These are phyloP conservation scores for Myxozyma neotropica DNA, from an alignment of 805 yeast species.

Conservation along the genomic window DNA sequence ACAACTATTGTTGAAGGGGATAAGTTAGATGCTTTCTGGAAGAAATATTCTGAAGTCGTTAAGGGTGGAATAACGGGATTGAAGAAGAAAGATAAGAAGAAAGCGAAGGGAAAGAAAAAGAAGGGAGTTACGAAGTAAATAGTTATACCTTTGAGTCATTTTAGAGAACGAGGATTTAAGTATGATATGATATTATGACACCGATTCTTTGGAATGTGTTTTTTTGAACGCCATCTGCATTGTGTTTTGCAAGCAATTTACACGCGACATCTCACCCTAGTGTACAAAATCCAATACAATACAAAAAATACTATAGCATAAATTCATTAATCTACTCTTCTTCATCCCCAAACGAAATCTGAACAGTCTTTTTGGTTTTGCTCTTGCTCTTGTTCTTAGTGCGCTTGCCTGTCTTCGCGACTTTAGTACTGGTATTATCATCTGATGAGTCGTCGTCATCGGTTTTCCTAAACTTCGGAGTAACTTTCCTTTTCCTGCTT, in stretches of 20 bases:
- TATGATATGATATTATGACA: too few species aligned
- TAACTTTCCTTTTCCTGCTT: slow-evolving; percentile 18
- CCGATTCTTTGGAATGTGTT: too few species aligned
- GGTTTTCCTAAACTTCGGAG: not conserved
- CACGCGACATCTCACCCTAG: not conserved
- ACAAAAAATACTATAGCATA: not conserved
- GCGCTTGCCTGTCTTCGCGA: not conserved
- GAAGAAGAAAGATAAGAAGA: slow-evolving; percentile 79
- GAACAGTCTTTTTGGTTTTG: slow-evolving; percentile 8
- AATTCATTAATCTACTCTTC: not conserved
- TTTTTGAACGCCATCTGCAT: not conserved
- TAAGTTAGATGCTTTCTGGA: slow-evolving; percentile 74
- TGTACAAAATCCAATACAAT: not conserved
- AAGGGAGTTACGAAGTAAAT: slow-evolving; percentile 42
- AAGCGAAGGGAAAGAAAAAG: slow-evolving; percentile 58
- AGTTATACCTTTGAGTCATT: not conserved
- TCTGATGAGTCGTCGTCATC: slow-evolving; percentile 7
- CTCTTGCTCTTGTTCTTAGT: not conserved
- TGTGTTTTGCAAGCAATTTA: too few species aligned
- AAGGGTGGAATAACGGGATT: slow-evolving; percentile 75
- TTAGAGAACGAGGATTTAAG: not conserved
- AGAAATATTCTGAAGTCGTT: slow-evolving; percentile 65
- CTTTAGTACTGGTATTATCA: not conserved
- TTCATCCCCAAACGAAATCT: slow-evolving; percentile 22
- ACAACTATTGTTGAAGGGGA: slow-evolving; percentile 71